These are phyloP conservation scores for Salicornia ramosissima DNA, from an alignment of 148 eudicot genomes.

Conservation along the genomic window DNA sequence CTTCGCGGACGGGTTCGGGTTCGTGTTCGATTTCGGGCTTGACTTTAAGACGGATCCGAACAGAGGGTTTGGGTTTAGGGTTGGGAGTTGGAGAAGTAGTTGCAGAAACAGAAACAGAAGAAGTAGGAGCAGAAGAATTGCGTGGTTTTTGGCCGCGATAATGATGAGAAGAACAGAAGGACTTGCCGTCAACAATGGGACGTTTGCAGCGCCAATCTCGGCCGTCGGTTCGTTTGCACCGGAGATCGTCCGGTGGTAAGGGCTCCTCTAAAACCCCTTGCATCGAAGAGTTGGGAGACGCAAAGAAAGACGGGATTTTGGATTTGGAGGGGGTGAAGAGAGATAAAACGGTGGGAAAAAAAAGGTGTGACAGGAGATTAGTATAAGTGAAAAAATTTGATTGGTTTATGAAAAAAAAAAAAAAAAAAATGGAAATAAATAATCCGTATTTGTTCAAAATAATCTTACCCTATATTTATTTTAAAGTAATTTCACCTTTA, in stretches of 20 bases:
- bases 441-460: too few relatives aligned
- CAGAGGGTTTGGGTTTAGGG: slow-evolving; percentile 7
- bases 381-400: too few relatives aligned
- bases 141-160: slow-evolving; percentile 17
- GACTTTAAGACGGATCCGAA: slow-evolving; percentile 23
- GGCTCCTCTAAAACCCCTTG: slow-evolving; percentile 1
- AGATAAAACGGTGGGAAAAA: neutral
- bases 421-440: too few relatives aligned
- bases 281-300: neutral
- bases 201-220: slow-evolving; percentile 34
- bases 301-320: neutral
- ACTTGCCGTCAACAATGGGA: slow-evolving; percentile 15
- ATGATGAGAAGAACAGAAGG: slow-evolving; percentile 22
- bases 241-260: slow-evolving; percentile 31
- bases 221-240: slow-evolving; percentile 33
- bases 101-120: too few relatives aligned
- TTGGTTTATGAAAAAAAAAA: too few relatives aligned
- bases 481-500: too few relatives aligned
- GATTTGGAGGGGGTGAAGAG: neutral
- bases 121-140: neutral
- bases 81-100: neutral
- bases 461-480: too few relatives aligned
- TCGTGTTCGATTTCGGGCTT: slow-evolving; percentile 22
- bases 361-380: too few relatives aligned
- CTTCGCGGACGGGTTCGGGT: slow-evolving; percentile 17